These are phyloP conservation scores for Pseudozyma sp. DNA, from an alignment of 1,284 basidiomycete species.

Conservation along the genomic window DNA sequence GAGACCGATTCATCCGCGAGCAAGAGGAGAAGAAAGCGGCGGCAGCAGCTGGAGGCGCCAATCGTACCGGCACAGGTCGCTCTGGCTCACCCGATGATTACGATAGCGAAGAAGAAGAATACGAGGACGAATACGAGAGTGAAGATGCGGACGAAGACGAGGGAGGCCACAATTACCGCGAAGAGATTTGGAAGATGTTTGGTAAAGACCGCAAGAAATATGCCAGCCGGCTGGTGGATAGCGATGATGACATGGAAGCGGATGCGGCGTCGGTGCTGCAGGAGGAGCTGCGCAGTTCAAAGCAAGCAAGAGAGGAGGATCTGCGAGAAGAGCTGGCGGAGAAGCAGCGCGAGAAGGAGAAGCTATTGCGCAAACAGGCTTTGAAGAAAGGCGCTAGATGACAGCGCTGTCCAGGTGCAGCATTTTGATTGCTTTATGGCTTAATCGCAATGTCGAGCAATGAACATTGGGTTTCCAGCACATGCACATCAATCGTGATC, in stretches of 20 bases:
- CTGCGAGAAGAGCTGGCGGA: conserved; percentile 54
- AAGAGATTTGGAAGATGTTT: conserved; percentile 65
- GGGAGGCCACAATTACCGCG: conserved; percentile 33
- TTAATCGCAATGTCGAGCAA: not conserved
- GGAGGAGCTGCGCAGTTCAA: conserved; percentile 60
- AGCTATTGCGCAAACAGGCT: conserved; percentile 43
- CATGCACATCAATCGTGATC: no score
- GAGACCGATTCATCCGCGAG: conserved; percentile 60
- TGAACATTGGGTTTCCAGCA: no score
- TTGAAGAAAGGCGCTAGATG: conserved; percentile 7
- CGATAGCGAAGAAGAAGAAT: conserved; percentile 39
- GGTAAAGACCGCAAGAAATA: conserved; percentile 60
- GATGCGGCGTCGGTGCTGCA: conserved; percentile 56
- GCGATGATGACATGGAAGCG: conserved; percentile 68
- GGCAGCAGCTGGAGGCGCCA: conserved; percentile 8
- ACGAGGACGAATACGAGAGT: conserved; percentile 40
- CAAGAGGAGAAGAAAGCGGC: conserved; percentile 54
- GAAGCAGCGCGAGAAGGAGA: conserved; percentile 50
- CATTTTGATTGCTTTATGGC: not conserved
- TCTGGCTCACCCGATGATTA: conserved; percentile 25
- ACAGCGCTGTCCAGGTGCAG: not conserved
- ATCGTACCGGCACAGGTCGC: conserved; percentile 1
- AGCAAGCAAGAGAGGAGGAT: conserved; percentile 58
- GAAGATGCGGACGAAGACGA: conserved; percentile 31
- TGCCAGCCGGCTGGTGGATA: conserved; percentile 52